Evolutionary conservation across 257 asterid genomes (phyloP).

Genomic region (Fraxinus americana): DNA sequence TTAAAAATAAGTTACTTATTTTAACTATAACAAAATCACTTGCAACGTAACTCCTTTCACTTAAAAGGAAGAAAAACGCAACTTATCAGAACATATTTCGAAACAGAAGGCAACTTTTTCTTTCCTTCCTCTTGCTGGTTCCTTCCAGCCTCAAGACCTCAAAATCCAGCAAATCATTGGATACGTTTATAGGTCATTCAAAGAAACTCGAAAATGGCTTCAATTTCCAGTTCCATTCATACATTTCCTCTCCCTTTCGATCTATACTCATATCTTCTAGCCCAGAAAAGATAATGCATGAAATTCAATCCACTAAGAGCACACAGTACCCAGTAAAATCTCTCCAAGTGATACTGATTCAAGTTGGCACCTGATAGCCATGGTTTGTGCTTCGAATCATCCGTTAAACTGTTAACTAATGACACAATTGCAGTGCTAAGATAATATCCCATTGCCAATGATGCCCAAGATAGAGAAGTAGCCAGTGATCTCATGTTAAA

Average conservation of each 20-base stretch:
- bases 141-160: neutral
- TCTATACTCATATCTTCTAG: constrained; percentile 46
- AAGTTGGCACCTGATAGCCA: too few species aligned
- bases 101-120: neutral
- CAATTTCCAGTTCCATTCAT: neutral
- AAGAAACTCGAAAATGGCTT: neutral
- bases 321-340: constrained; percentile 55
- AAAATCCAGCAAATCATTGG: constrained; percentile 36
- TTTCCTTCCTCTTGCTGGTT: neutral
- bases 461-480: constrained; percentile 54
- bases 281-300: constrained; percentile 52
- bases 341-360: constrained; percentile 17
- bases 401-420: constrained; percentile 40
- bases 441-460: constrained; percentile 52
- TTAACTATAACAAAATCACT: neutral
- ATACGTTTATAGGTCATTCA: constrained; percentile 23
- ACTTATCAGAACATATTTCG: neutral
- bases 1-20: too few species aligned
- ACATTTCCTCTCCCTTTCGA: constrained; percentile 19
- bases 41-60: neutral
- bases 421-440: constrained; percentile 48
- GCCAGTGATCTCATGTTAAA: constrained; percentile 47
- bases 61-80: neutral
- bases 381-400: constrained; percentile 29
- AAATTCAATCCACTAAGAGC: constrained; percentile 45